Percentiles rank a stretch among this genome's conserved stretches.
These are phyloP conservation scores for Rhizopogon rudus DNA, from an alignment of 768 basidiomycete species.

Conservation along the genomic window DNA sequence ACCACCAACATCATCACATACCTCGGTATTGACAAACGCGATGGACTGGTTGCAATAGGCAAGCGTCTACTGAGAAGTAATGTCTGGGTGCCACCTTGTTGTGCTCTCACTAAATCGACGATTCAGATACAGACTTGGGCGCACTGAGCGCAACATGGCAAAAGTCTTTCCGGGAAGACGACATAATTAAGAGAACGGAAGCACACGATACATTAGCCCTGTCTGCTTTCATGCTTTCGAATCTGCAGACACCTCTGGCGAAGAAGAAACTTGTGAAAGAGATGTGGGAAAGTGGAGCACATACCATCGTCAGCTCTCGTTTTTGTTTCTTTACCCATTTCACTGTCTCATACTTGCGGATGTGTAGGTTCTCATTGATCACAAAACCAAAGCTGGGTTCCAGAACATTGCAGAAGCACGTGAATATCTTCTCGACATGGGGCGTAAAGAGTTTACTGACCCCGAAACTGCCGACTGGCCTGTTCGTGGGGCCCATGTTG, in stretches of 20 bases:
- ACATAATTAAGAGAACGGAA: slow-evolving; percentile 34
- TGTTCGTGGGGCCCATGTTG: slow-evolving; percentile 66
- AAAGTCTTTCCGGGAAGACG: slow-evolving; percentile 48
- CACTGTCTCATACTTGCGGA: background rate
- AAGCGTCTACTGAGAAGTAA: slow-evolving; percentile 57
- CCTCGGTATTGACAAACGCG: slow-evolving; percentile 72
- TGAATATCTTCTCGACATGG: slow-evolving; percentile 62
- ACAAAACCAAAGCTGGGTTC: slow-evolving; percentile 73
- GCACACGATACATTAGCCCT: slow-evolving; percentile 61
- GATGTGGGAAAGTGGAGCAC: slow-evolving; percentile 91
- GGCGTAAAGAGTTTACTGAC: slow-evolving; percentile 53
- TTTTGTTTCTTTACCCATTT: background rate
- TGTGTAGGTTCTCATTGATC: slow-evolving; percentile 78
- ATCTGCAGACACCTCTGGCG: slow-evolving; percentile 54
- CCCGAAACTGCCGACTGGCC: slow-evolving; percentile 30
- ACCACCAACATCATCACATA: slow-evolving; percentile 58
- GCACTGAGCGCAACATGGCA: slow-evolving; percentile 46
- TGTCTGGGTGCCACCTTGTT: slow-evolving; percentile 10
- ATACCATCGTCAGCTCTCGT: slow-evolving; percentile 57
- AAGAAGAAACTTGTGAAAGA: slow-evolving; percentile 68
- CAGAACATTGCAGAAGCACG: slow-evolving; percentile 73
- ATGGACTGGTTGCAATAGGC: slow-evolving; percentile 63
- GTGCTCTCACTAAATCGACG: slow-evolving; percentile 8
- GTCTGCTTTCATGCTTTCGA: slow-evolving; percentile 83
- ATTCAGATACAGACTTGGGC: slow-evolving; percentile 45